Evolutionary conservation across 768 basidiomycete species (phyloP), one percentile per base, ranked within the genome.

Genomic region (Leucosporidium creatinivorum): DNA sequence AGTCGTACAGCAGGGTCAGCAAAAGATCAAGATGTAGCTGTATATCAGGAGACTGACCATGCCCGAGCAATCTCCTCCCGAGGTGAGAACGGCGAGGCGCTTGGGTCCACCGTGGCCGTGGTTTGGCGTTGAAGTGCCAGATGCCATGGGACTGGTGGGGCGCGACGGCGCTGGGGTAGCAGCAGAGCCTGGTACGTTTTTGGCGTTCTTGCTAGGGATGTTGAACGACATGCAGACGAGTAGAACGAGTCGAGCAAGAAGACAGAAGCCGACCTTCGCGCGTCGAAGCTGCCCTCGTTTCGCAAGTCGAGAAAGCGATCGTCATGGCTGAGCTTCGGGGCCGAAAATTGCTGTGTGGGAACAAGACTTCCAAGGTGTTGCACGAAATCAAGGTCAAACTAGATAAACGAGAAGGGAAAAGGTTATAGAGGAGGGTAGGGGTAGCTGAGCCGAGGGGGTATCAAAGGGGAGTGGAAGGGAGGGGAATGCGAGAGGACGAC

Each of bases 51-150:
- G 63, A 26, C 39, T n/a, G 26, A 61, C 66, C 80, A 78, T 79
- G 75, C 96, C 96, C 61, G 96, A 93, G 80, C 89, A 91, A 82
- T 99, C 96, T 76, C 96, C 94, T 56, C 94, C 96, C 3, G 88
- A 90, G 1, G 96, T 99, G 71, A 98, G 85, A 59, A 94, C 88
- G 1, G 93, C 94, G 39, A 77, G 73, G 4, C 58, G 39, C 25
- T 39, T 25, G n/a, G 58, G 58, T 6, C 50, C 9, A 23, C 50
- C 50, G 25, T 48, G 44, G 25, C 4, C 44, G 7, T 8, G 23
- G 39, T 18, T 10, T 12, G 58, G 58, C 2, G 58, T 48, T 5
- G n/a, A 26, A 18, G 39, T 19, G 25, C 58, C 58, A 10, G 25
- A 26, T 12, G 23, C 58, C 13, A 44, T 25, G 39, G 39, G 58